These are phyloP conservation scores for Mycena vulgaris DNA, from an alignment of 768 basidiomycete species.

Conservation along the genomic window DNA sequence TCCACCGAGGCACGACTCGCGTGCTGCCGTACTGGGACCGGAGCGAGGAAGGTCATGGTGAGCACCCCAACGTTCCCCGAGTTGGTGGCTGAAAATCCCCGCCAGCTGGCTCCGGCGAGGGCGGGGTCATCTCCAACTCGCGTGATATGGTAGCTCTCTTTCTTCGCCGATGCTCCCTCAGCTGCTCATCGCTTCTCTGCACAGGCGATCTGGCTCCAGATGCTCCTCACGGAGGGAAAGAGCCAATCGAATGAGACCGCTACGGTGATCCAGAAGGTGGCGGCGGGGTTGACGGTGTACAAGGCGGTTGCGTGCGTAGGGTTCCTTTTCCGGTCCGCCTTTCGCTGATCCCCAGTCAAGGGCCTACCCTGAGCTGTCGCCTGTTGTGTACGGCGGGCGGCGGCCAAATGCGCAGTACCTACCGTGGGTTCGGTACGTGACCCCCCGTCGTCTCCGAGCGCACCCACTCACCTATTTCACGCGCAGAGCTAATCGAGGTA, in stretches of 20 bases:
- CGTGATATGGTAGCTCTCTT: neutral
- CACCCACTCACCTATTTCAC: too few species aligned
- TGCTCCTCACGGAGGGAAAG: slow-evolving; percentile 44
- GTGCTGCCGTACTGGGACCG: neutral
- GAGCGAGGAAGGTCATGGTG: too few species aligned
- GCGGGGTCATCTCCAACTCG: neutral
- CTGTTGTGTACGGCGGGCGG: slow-evolving; percentile 43
- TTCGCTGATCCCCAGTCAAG: neutral
- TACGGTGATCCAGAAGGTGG: slow-evolving; percentile 41
- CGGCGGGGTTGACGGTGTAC: slow-evolving; percentile 42
- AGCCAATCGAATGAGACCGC: slow-evolving; percentile 40
- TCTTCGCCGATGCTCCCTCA: neutral
- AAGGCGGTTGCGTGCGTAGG: slow-evolving; percentile 37
- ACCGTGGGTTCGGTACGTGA: slow-evolving; percentile 44
- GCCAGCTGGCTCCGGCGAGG: too few species aligned
- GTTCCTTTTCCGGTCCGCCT: neutral
- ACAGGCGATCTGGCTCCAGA: slow-evolving; percentile 48
- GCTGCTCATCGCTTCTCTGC: neutral
- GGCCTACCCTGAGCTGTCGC: slow-evolving; percentile 43
- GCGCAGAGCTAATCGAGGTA: too few species aligned
- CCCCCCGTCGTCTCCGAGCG: too few species aligned
- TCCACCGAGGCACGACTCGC: neutral
- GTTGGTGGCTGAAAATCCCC: too few species aligned
- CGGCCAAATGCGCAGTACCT: slow-evolving; percentile 42
- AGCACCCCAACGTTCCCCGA: too few species aligned